Conservation (phyloP, 768 basidiomycete genomes). For the Boletus rufocinnamomeus region DNA sequence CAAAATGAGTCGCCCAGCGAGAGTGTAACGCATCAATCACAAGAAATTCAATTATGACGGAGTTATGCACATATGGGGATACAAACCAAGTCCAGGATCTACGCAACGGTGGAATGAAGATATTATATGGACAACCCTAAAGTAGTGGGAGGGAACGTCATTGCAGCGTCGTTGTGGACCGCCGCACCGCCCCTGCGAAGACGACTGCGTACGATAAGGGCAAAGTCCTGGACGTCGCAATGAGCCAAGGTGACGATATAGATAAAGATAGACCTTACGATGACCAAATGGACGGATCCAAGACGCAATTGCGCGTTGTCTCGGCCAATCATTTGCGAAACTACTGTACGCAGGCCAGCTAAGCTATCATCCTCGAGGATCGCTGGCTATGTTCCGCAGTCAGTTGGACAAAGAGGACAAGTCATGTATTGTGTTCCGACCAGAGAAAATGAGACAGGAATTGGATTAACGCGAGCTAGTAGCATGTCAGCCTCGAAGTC, state of each 20-base stretch:
- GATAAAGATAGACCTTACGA: slow-evolving; percentile 15
- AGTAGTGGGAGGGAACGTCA: neutral
- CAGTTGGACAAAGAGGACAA: slow-evolving; percentile 3
- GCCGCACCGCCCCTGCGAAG: slow-evolving; percentile 3
- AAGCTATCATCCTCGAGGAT: slow-evolving; percentile 24
- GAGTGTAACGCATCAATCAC: slow-evolving; percentile 6
- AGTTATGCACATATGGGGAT: slow-evolving; percentile 9
- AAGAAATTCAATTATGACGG: slow-evolving; percentile 15
- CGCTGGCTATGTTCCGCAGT: slow-evolving; percentile 9
- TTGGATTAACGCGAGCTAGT: neutral
- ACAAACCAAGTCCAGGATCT: slow-evolving; percentile 12
- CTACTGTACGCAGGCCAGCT: slow-evolving; percentile 20
- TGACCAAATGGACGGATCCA: slow-evolving; percentile 23
- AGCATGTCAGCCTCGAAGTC: slow-evolving; percentile 10
- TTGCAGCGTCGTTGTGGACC: neutral
- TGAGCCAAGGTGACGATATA: slow-evolving; percentile 3
- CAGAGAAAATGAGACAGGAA: slow-evolving; percentile 14
- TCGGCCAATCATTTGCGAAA: slow-evolving; percentile 23
- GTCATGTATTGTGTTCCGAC: slow-evolving; percentile 8
- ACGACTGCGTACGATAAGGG: slow-evolving; percentile 18
- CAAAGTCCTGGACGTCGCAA: slow-evolving; percentile 23
- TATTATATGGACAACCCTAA: neutral
- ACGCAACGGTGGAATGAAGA: neutral
- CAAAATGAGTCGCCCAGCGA: slow-evolving; percentile 2
- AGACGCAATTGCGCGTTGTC: slow-evolving; percentile 13